Percentiles rank a stretch among this genome's conserved stretches.
phyloP scores from a whole-genome alignment of 768 basidiomycete genomes.

The Hericium erinaceus region DNA sequence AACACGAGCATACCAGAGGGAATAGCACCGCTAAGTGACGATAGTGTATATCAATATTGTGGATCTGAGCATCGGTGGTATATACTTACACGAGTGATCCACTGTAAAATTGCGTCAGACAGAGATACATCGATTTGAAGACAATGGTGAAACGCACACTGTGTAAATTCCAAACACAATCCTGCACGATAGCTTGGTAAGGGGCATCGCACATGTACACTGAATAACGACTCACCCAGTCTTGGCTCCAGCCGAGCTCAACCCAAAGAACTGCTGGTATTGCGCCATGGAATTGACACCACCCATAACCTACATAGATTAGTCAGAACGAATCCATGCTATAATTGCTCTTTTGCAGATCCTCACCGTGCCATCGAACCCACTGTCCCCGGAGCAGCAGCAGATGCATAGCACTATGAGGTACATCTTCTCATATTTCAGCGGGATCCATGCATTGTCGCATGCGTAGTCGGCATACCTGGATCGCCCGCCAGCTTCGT shows the following conservation, averaged over 20 bases:
- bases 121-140: background rate
- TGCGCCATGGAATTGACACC: constrained; percentile 41
- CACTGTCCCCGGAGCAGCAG: constrained; percentile 42
- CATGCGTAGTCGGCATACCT: constrained; percentile 17
- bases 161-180: constrained; percentile 50
- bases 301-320: constrained; percentile 33
- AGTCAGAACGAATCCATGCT: background rate
- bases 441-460: background rate
- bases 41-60: background rate
- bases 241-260: constrained; percentile 32
- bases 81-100: constrained; percentile 3
- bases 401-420: constrained; percentile 37
- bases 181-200: constrained; percentile 14
- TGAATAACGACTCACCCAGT: constrained; percentile 26
- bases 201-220: background rate
- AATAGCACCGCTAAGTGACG: constrained; percentile 30
- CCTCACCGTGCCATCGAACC: constrained; percentile 44
- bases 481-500: constrained; percentile 28
- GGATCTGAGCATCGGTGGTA: background rate
- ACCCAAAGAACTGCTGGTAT: constrained; percentile 35
- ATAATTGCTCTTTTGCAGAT: background rate
- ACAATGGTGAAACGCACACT: constrained; percentile 17
- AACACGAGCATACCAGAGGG: constrained; percentile 28
- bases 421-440: constrained; percentile 26
- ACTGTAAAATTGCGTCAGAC: background rate